Base-by-base conservation (phyloP, 192 early-diverging fungal genomes). In the Obelidium mucronatum region DNA sequence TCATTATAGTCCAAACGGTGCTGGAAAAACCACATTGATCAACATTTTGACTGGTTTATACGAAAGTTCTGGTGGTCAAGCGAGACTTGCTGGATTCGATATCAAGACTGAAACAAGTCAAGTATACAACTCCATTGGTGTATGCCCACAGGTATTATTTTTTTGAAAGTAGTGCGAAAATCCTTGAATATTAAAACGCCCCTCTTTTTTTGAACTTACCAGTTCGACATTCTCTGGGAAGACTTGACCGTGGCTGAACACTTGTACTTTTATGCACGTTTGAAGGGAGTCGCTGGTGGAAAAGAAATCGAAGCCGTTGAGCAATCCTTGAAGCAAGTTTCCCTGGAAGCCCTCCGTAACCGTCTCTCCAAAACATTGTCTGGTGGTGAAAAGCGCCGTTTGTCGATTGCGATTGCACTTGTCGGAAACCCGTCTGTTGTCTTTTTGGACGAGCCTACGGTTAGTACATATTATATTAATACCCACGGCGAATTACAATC, bases 401-500 rank as follows among this genome's bases (percentile, higher is more conserved):
- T 65, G 78, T 87, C 75, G 66, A 84, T 87, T 35, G 85, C 85
- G 2, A 82, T 87, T 55, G 85, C 85, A 3, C 76, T 87, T 26
- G 72, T 87, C 42, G 85, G 85, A 8, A 55, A 66, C 61, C 93
- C 93, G 2, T 74, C 69, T 11, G 87, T 93, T 36, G 88, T 95
- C 3, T 93, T 95, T 76, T 79, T 94, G 82, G 93, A 94, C 78
- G 93, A 94, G 75, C 92, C 92, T 15, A 94, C 92, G 24, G n/a
- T n/a, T n/a, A n/a, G n/a, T n/a, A n/a, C n/a, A 62, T 64, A n/a
- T 24, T 28, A 17, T 1, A 39, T 35, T 55, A 1, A 28, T 58
- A 33, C 1, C 40, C 58, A 1, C 55, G 6, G 35, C 33, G 2
- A 63, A 22, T 40, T 39, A 4, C 15, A n/a, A 4, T 40, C 44